Conservation (phyloP, 2,329 filamentous ascomycete species). For the Aspergillus niger region DNA sequence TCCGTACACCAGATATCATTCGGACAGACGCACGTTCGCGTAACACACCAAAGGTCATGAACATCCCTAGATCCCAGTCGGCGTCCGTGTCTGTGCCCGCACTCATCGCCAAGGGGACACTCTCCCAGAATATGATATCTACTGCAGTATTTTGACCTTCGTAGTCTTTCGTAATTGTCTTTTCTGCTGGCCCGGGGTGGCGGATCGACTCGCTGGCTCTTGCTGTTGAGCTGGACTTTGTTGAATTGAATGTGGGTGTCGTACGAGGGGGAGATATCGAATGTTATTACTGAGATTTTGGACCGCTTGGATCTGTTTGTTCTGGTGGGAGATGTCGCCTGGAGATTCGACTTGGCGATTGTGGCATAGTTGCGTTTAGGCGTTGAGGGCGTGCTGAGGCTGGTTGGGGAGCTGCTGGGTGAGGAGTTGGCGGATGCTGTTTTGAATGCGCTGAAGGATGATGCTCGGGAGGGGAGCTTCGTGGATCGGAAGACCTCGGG, state of each 20-base stretch:
- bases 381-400: constrained; percentile 13
- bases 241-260: neutral
- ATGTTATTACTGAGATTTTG: neutral
- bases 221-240: neutral
- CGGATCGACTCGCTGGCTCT: constrained; percentile 2
- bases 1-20: constrained; percentile 32
- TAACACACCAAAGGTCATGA: constrained; percentile 33
- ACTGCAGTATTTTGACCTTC: constrained; percentile 35
- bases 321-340: neutral
- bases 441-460: constrained; percentile 2
- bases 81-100: constrained; percentile 31
- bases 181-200: neutral
- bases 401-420: neutral
- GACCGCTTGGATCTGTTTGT: neutral
- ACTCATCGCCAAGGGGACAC: constrained; percentile 24
- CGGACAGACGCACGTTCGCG: constrained; percentile 32
- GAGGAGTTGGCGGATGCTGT: neutral
- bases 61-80: constrained; percentile 24
- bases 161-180: neutral
- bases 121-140: constrained; percentile 33
- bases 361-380: constrained; percentile 21
- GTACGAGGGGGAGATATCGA: constrained; percentile 1
- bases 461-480: constrained; percentile 9
- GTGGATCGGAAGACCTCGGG: constrained; percentile 15
- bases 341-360: constrained; percentile 6